These are phyloP conservation scores for Aspergillus neoniger DNA, from an alignment of 2,329 filamentous ascomycete genomes.

Conservation along the genomic window DNA sequence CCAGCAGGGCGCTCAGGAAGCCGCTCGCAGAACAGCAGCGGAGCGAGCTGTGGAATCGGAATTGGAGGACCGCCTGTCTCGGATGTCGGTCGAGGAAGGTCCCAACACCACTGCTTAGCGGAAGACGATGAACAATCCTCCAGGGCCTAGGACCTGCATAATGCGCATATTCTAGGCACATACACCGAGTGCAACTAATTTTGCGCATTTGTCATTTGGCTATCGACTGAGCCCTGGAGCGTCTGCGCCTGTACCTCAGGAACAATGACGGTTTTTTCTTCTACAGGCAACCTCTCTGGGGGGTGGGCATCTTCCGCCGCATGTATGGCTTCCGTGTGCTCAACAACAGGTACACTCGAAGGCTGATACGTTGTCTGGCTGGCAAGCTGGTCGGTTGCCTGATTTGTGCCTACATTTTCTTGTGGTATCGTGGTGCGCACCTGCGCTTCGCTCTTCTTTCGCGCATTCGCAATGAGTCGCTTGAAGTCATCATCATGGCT, in stretches of 20 bases:
- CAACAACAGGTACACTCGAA: slow-evolving; percentile 3
- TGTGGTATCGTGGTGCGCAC: slow-evolving; percentile 32
- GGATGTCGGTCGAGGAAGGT: slow-evolving; percentile 45
- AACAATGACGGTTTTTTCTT: slow-evolving; percentile 3
- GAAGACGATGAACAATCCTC: neutral
- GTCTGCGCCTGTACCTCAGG: slow-evolving; percentile 8
- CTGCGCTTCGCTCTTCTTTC: slow-evolving; percentile 50
- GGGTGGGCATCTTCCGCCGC: slow-evolving; percentile 8
- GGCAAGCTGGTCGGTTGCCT: neutral
- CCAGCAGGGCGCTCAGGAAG: slow-evolving; percentile 45
- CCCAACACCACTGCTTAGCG: slow-evolving; percentile 26
- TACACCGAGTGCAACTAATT: slow-evolving; percentile 3
- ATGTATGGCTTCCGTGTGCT: neutral
- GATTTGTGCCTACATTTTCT: slow-evolving; percentile 11
- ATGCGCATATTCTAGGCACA: neutral
- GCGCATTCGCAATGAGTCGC: slow-evolving; percentile 75
- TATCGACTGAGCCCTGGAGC: slow-evolving; percentile 12
- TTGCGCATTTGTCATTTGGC: slow-evolving; percentile 7
- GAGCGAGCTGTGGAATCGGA: slow-evolving; percentile 33
- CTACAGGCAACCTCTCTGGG: slow-evolving; percentile 3
- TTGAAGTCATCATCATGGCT: slow-evolving; percentile 76
- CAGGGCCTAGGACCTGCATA: neutral
- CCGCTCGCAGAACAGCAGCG: slow-evolving; percentile 33
- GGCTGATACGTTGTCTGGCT: neutral
- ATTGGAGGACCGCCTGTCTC: slow-evolving; percentile 42